A percentile compares a stretch with the other conserved stretches of the same genome.
Conservation (phyloP, 495 filamentous ascomycete genomes). For the Hyaloscypha bicolor region DNA sequence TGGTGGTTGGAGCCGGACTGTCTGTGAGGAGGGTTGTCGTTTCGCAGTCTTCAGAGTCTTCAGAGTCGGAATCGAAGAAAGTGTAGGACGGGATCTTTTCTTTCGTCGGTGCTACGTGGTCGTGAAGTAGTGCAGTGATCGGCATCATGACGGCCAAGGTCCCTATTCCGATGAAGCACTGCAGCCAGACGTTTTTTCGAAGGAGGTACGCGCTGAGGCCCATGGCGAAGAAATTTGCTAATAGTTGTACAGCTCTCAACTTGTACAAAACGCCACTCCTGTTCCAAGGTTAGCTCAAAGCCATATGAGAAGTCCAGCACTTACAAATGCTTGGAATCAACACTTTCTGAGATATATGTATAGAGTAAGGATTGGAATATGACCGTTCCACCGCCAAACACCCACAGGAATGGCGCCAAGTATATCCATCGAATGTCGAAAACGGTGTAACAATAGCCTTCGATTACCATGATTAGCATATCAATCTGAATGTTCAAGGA, state of each 20-base stretch:
- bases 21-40: not conserved
- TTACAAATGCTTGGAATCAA: constrained; percentile 11
- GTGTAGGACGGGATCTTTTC: not conserved
- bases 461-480: not conserved
- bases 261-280: constrained; percentile 18
- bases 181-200: constrained; percentile 17
- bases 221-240: constrained; percentile 6
- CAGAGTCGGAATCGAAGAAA: not conserved
- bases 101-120: not conserved
- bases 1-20: not conserved
- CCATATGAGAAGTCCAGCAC: not conserved
- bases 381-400: constrained; percentile 8
- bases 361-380: constrained; percentile 11
- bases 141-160: constrained; percentile 5
- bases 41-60: constrained; percentile 5
- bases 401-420: constrained; percentile 12
- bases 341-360: constrained; percentile 11
- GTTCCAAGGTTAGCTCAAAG: not conserved
- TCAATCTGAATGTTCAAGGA: no score
- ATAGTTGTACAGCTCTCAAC: constrained; percentile 2
- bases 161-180: constrained; percentile 12
- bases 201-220: constrained; percentile 15
- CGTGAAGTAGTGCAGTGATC: constrained; percentile 1
- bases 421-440: constrained; percentile 20
- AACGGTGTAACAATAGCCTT: constrained; percentile 13